Conservation (phyloP, 306 rosid species). For the Cicer chorassanicum region DNA sequence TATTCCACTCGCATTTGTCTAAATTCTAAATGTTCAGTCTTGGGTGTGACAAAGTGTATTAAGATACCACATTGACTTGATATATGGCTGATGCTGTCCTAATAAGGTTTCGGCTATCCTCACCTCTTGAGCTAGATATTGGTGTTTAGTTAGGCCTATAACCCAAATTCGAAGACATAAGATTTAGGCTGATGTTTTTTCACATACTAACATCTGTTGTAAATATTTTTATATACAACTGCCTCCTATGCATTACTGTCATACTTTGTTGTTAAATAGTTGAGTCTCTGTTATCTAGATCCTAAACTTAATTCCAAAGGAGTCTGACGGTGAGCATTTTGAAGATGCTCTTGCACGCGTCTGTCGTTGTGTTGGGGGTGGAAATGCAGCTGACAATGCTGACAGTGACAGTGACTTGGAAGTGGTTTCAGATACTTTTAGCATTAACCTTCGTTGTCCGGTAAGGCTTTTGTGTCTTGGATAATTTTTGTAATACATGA, state of each 20-base stretch:
- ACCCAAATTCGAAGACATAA: neutral
- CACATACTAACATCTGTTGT: neutral
- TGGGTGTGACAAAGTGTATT: neutral
- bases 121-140: neutral
- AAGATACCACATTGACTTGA: neutral
- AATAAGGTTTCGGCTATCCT: neutral
- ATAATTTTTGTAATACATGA: conserved; percentile 11
- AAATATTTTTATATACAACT: conserved; percentile 24
- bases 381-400: conserved; percentile 78
- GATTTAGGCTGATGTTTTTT: conserved; percentile 1
- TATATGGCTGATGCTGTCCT: neutral
- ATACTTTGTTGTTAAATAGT: conserved; percentile 3
- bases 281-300: conserved; percentile 58
- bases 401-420: conserved; percentile 97
- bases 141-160: neutral
- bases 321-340: conserved; percentile 81
- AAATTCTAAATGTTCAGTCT: neutral
- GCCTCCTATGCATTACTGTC: conserved; percentile 1
- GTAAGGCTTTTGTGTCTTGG: conserved; percentile 57
- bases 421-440: conserved; percentile 91
- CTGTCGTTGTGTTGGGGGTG: conserved; percentile 89
- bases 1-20: neutral
- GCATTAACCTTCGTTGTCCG: conserved; percentile 88
- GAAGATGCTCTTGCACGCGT: conserved; percentile 99
- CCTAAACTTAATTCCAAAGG: conserved; percentile 83